Evolutionary conservation across 192 early-diverging fungal species (phyloP).

Genomic region (Helicostylum pulchrum): DNA sequence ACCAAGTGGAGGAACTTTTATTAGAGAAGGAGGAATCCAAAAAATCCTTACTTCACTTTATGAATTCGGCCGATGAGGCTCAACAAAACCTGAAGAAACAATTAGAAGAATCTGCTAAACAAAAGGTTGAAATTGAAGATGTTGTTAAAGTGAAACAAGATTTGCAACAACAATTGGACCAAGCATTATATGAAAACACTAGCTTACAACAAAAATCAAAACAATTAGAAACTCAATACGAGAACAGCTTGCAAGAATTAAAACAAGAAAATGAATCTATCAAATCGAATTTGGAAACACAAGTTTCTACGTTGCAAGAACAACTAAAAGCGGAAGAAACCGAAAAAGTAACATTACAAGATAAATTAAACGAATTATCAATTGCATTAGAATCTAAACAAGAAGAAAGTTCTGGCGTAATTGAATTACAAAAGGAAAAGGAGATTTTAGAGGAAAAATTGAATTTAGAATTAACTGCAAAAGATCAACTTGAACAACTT

Average conservation of each 20-base stretch:
- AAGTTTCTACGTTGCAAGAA: neutral
- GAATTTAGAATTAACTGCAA: neutral
- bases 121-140: slow-evolving; percentile 24
- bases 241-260: neutral
- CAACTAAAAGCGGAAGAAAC: neutral
- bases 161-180: neutral
- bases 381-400: no score
- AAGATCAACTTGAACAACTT: no score
- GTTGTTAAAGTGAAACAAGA: slow-evolving; percentile 12
- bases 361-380: neutral
- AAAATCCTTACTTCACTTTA: slow-evolving; percentile 26
- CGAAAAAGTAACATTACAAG: neutral
- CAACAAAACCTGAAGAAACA: slow-evolving; percentile 17
- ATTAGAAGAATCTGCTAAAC: slow-evolving; percentile 17
- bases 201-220: neutral
- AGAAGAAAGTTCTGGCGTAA: neutral
- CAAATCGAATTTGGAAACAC: neutral
- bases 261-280: neutral
- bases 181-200: slow-evolving; percentile 4
- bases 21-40: slow-evolving; percentile 33
- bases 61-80: slow-evolving; percentile 33
- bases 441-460: slow-evolving; percentile 1
- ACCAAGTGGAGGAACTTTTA: slow-evolving; percentile 33
- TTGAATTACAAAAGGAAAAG: slow-evolving; percentile 2
- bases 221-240: slow-evolving; percentile 2